A percentile compares a stretch with the other conserved stretches of the same genome.
Evolutionary conservation across 352 stramenopile species (phyloP).

Genomic region (Globisporangium nagaii): DNA sequence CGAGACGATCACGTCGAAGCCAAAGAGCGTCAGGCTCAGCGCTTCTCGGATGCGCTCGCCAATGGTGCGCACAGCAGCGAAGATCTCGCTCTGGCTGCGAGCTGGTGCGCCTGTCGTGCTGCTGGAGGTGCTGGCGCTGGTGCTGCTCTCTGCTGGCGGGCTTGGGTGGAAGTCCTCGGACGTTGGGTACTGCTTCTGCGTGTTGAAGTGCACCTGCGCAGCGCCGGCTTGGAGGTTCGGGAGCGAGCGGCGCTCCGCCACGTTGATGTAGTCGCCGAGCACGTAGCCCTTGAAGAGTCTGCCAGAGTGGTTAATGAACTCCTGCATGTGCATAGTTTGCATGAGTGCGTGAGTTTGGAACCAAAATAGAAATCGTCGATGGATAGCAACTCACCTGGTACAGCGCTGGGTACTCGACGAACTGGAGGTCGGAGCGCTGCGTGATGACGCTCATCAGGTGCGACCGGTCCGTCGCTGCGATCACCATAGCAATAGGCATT

Average conservation of each 20-base stretch:
- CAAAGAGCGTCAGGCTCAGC: slow-evolving; percentile 70
- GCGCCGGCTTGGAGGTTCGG: slow-evolving; percentile 57
- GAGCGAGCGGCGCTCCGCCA: slow-evolving; percentile 69
- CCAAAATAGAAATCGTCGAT: neutral
- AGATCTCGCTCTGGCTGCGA: slow-evolving; percentile 44
- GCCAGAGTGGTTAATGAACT: slow-evolving; percentile 79
- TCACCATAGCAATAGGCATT: neutral
- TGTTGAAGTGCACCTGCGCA: slow-evolving; percentile 73
- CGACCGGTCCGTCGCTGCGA: slow-evolving; percentile 64
- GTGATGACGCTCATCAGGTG: slow-evolving; percentile 84
- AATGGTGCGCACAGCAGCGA: slow-evolving; percentile 50
- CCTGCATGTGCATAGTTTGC: slow-evolving; percentile 21
- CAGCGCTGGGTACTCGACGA: slow-evolving; percentile 48
- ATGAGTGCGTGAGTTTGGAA: neutral
- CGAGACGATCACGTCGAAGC: slow-evolving; percentile 81
- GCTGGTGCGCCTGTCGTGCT: neutral
- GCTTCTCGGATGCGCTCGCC: slow-evolving; percentile 54
- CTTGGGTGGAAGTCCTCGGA: slow-evolving; percentile 47
- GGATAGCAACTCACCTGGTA: slow-evolving; percentile 44
- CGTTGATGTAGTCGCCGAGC: slow-evolving; percentile 65
- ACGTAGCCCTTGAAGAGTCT: slow-evolving; percentile 84
- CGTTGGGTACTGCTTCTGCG: slow-evolving; percentile 72
- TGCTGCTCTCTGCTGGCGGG: neutral
- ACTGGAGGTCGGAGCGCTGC: slow-evolving; percentile 47
- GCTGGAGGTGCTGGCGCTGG: neutral